Percentiles rank a stretch among this genome's conserved stretches.
phyloP scores from a whole-genome alignment of 495 filamentous ascomycete genomes.

The Aspergillus panamensis region DNA sequence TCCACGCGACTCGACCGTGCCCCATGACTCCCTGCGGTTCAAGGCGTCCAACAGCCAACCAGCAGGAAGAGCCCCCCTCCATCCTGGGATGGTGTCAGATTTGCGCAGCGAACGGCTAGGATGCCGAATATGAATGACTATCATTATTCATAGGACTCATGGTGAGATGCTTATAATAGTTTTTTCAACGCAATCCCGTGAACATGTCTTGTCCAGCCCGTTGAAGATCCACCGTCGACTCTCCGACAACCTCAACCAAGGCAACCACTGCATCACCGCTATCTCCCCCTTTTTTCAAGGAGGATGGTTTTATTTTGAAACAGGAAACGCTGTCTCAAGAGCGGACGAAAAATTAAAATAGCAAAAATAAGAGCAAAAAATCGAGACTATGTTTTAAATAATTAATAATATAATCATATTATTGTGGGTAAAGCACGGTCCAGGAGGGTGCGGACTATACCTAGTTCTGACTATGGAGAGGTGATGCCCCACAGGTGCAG shows the following conservation, averaged over 20 bases:
- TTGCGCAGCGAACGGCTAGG: neutral
- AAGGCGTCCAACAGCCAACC: conserved; percentile 8
- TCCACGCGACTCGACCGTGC: conserved; percentile 1
- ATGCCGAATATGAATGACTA: neutral
- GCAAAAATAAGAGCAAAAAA: neutral
- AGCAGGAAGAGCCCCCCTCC: conserved; percentile 12
- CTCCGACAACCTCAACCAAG: neutral
- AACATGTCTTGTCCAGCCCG: neutral
- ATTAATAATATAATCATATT: conserved; percentile 4
- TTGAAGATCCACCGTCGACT: neutral
- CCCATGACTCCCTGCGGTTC: conserved; percentile 1
- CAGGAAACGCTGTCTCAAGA: too few species aligned
- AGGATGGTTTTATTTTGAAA: too few species aligned
- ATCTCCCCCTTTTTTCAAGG: neutral
- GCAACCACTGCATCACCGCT: too few species aligned
- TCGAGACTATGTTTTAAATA: neutral
- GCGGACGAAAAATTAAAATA: neutral
- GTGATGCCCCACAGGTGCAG: neutral
- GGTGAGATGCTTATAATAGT: too few species aligned
- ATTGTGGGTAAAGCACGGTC: conserved; percentile 6
- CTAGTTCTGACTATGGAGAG: neutral
- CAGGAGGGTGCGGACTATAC: neutral
- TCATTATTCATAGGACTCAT: too few species aligned
- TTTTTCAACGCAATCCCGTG: neutral
- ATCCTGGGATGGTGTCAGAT: conserved; percentile 8